phyloP scores from a whole-genome alignment of 306 rosid genomes.

The Glycyrrhiza uralensis region DNA sequence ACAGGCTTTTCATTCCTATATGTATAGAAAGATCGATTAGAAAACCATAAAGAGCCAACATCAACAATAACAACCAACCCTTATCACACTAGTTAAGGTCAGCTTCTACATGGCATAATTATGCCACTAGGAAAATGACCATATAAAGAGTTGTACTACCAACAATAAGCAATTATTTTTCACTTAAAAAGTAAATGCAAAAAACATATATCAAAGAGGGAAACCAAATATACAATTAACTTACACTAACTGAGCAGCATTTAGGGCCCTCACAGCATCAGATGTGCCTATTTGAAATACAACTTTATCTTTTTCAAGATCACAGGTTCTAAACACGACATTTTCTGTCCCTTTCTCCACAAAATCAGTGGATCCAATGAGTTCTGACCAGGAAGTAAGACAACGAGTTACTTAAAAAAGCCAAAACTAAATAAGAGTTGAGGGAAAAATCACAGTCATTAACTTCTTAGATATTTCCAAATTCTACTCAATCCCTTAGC shows the following conservation, averaged over 20 bases:
- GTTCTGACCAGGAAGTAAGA: slow-evolving; percentile 36
- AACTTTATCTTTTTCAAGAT: slow-evolving; percentile 61
- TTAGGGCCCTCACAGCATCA: slow-evolving; percentile 74
- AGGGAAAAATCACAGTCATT: neutral
- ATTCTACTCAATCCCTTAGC: neutral
- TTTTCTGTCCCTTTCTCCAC: slow-evolving; percentile 74
- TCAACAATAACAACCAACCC: neutral
- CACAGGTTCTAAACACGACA: slow-evolving; percentile 86
- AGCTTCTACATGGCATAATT: neutral
- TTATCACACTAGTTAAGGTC: neutral
- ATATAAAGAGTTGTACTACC: neutral
- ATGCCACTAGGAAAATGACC: neutral
- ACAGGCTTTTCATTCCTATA: neutral
- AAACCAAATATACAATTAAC: slow-evolving; percentile 26
- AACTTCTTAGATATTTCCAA: neutral
- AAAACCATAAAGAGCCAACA: neutral
- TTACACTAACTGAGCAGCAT: slow-evolving; percentile 82
- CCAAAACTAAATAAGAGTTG: slow-evolving; percentile 1
- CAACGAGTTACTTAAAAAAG: neutral
- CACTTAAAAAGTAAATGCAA: neutral
- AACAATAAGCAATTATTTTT: neutral
- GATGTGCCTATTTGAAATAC: slow-evolving; percentile 94
- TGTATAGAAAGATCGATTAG: neutral
- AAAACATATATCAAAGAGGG: neutral
- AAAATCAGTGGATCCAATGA: slow-evolving; percentile 65